Evolutionary conservation across 257 asterid species (phyloP), one percentile per base, ranked within the genome.

Genomic region (Agastache rugosa): DNA sequence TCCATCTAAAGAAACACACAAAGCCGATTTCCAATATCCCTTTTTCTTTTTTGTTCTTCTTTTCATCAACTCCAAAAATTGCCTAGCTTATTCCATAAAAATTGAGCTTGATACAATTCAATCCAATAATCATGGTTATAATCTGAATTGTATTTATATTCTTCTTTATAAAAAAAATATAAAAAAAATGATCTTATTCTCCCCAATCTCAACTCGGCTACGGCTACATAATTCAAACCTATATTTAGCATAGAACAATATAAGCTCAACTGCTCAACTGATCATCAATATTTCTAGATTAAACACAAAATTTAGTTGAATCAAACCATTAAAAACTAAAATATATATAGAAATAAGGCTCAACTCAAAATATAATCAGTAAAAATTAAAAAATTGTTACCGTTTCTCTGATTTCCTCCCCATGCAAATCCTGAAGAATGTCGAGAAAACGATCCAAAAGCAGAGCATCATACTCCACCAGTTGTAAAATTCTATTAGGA

Each of bases 391-490:
- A 8, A 17, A 53, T 35, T 17, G 54, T 11, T 85, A 92, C 98
- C 90, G 89, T 86, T 82, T 90, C 86, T 65, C 92, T 84, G 72
- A 92, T 86, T 29, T 87, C 85, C 55, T 78, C 83, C 5, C 98
- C 98, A 84, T 92, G 98, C 90, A 92, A 89, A 74, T 86, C 90
- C 70, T 87, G 91, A 75, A 92, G 90, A 83, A 89, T 89, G 65
- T 90, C 92, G 58, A 92, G 97, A 83, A 92, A 92, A 8, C 91
- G 87, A 80, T 92, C 98, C 76, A 92, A 82, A 54, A 90, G 80
- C 71, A 92, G 77, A 55, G 97, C 96, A 71, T 90, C 98, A 78
- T 92, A 92, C 78, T 92, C 98, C 64, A 92, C 96, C 66, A 92
- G 78, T 75, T 92, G n/a, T 16, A 11, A 0, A 44, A 8, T 44